Conservation (phyloP, 164 flowering plant species). For the Santalum album region DNA sequence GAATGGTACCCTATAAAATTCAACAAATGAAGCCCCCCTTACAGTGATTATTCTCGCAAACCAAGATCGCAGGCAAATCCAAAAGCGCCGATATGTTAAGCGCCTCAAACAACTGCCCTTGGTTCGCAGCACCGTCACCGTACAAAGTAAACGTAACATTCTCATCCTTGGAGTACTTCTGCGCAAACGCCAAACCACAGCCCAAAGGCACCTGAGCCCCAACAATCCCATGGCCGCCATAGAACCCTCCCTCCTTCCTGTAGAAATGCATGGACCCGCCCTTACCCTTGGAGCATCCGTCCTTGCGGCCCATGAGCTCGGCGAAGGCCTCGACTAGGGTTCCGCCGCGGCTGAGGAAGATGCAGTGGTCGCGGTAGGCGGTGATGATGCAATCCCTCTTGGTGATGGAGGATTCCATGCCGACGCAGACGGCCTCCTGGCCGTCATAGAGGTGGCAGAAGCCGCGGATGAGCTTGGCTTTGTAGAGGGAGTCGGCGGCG, state of each 20-base stretch:
- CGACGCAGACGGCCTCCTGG: constrained; percentile 86
- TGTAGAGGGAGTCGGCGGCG: constrained; percentile 97
- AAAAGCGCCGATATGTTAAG: constrained; percentile 86
- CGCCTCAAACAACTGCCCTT: constrained; percentile 97
- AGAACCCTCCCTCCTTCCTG: constrained; percentile 72
- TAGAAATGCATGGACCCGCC: constrained; percentile 99
- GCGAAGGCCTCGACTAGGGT: constrained; percentile 54
- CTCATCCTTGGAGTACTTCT: constrained; percentile 76
- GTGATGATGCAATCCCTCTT: constrained; percentile 78
- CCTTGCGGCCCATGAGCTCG: constrained; percentile 84
- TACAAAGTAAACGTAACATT: constrained; percentile 70
- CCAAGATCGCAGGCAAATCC: constrained; percentile 92
- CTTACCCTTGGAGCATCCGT: constrained; percentile 80
- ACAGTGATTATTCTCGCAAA: constrained; percentile 99
- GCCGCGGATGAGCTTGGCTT: constrained; percentile 85
- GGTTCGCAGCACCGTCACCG: constrained; percentile 99
- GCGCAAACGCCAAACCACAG: constrained; percentile 76
- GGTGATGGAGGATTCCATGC: constrained; percentile 92
- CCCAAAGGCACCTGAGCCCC: constrained; percentile 97
- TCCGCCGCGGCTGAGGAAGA: constrained; percentile 80
- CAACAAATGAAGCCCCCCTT: constrained; percentile 13
- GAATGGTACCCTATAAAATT: constrained; percentile 2
- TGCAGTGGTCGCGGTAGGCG: constrained; percentile 91
- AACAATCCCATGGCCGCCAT: constrained; percentile 95
- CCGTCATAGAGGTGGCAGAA: constrained; percentile 96